Evolutionary conservation across 768 basidiomycete genomes (phyloP), one percentile per base, ranked within the genome.

Genomic region (Saitozyma sp.): DNA sequence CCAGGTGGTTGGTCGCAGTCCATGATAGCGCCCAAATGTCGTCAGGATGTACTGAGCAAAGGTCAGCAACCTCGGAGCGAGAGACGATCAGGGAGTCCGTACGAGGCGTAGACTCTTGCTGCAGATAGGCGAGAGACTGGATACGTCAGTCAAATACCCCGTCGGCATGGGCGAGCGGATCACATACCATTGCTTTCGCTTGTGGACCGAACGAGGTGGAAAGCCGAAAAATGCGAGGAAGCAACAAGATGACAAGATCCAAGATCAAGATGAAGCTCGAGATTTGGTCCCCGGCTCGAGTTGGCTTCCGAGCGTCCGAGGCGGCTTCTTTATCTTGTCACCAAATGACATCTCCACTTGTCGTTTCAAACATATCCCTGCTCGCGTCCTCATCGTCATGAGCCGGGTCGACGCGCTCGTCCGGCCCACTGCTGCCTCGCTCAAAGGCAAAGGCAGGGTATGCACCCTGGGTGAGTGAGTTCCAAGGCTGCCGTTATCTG

Each of bases 11-110:
- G 52, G 59, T 46, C 8, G 65, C 37, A 8, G 78, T 78, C 76
- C 76, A 79, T 56, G 63, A 46, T 5, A 75, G 56, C 13, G 72
- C 68, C 78, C 78, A 79, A n/a, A 79, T 70, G 14, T 74, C 65
- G 37, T 79, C 75, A 48, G 72, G 72, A 17, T 75, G 70, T n/a
- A 66, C 78, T 77, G 59, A 1, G 29, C 29, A 29, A 14, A 17
- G 8, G 56, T 62, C 19, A 65, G 63, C 45, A 9, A 17, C 8
- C 48, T 50, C 9, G 9, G 9, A 9, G 20, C 48, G 56, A 46
- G 46, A 10, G 39, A 38, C 41, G 29, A 2, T 20, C 52, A 29
- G 39, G 6, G 53, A 13, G 8, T 20, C 61, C 66, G 57, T 56
- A 73, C 74, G 40, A 17, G 74, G 65, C 8, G 74, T 69, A 5